Conservation (phyloP, 208 protist species). For the Leishmania turanica region DNA sequence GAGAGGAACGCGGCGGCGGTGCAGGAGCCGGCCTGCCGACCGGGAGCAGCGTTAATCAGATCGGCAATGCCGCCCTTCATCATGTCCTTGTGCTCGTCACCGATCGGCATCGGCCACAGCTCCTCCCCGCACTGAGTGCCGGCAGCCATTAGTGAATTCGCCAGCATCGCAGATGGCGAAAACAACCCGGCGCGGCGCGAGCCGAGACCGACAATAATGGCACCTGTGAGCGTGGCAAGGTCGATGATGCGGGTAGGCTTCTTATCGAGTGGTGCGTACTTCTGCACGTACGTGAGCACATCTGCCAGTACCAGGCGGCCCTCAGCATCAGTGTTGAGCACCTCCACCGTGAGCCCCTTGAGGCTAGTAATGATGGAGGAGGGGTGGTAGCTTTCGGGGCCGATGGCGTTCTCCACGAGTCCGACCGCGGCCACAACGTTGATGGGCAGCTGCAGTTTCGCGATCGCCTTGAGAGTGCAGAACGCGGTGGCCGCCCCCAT, state of each 20-base stretch:
- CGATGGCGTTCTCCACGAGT: constrained; percentile 90
- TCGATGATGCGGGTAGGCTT: constrained; percentile 80
- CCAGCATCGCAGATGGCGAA: constrained; percentile 43
- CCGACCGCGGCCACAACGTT: constrained; percentile 84
- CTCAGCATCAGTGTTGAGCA: constrained; percentile 93
- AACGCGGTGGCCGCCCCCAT: constrained; percentile 89
- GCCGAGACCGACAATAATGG: constrained; percentile 78
- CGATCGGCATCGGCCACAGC: constrained; percentile 90
- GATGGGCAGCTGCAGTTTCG: constrained; percentile 58
- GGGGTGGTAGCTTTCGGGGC: constrained; percentile 73
- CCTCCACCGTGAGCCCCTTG: constrained; percentile 84
- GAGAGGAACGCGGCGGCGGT: constrained; percentile 85
- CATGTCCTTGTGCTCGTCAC: constrained; percentile 67
- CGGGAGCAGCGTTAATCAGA: constrained; percentile 56
- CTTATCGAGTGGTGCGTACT: constrained; percentile 59
- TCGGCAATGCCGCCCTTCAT: constrained; percentile 80
- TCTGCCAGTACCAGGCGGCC: constrained; percentile 92
- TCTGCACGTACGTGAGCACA: constrained; percentile 85
- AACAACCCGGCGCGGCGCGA: constrained; percentile 81
- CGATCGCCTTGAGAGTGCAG: constrained; percentile 72
- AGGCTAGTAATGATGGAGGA: constrained; percentile 84
- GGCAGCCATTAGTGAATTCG: constrained; percentile 48
- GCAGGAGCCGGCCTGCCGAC: constrained; percentile 70
- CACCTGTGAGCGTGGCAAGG: constrained; percentile 92
- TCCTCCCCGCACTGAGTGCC: constrained; percentile 68